These are phyloP conservation scores for Fusarium chlamydosporum DNA, from an alignment of 2,329 filamentous ascomycete genomes.

Conservation along the genomic window DNA sequence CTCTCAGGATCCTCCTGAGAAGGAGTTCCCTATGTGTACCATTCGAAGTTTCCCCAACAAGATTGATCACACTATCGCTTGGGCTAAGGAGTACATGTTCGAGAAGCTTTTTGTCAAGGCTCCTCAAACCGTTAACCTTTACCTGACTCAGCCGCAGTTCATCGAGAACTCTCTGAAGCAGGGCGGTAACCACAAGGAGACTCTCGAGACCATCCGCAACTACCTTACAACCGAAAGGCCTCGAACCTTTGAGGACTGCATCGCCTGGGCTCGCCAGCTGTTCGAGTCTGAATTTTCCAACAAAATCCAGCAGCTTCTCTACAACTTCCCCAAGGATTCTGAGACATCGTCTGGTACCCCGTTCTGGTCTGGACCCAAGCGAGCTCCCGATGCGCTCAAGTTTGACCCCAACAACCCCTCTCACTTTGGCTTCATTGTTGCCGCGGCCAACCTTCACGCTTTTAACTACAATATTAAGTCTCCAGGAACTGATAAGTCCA, in stretches of 20 bases:
- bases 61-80: constrained; percentile 98
- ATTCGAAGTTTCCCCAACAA: constrained; percentile 97
- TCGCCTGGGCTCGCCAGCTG: constrained; percentile 91
- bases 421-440: constrained; percentile 88
- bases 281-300: constrained; percentile 99
- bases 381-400: constrained; percentile 90
- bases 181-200: constrained; percentile 94
- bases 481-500: constrained; percentile 75
- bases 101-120: constrained; percentile 94
- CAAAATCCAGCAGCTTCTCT: constrained; percentile 92
- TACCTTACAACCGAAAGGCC: constrained; percentile 94
- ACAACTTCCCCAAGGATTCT: constrained; percentile 97
- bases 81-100: constrained; percentile 92
- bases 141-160: constrained; percentile 92
- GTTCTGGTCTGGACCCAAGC: constrained; percentile 99
- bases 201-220: constrained; percentile 89
- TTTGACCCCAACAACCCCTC: constrained; percentile 89
- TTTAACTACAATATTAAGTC: constrained; percentile 98
- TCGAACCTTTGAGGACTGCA: constrained; percentile 93
- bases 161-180: constrained; percentile 89
- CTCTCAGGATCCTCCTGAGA: constrained; percentile 96
- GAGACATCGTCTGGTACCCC: constrained; percentile 87
- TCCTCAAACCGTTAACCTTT: constrained; percentile 93
- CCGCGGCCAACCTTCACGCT: constrained; percentile 91
- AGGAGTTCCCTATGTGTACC: constrained; percentile 99